phyloP scores from a whole-genome alignment of 176 grass and related monocot genomes.

The maize (Zea mays) region Zm-B73-REFERENCE-NAM-5.0 NC_050100.1:75252001-75252500 shows the following conservation, averaged over 20 bases:
- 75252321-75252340: slow-evolving; percentile 57
- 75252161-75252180: slow-evolving; percentile 52
- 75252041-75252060: slow-evolving; percentile 37
- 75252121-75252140: slow-evolving; percentile 60
- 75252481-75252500: slow-evolving; percentile 63
- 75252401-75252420: slow-evolving; percentile 31
- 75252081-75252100: slow-evolving; percentile 26
- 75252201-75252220: slow-evolving; percentile 55
- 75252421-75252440: slow-evolving; percentile 60
- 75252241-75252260: slow-evolving; percentile 50
- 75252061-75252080: slow-evolving; percentile 32
- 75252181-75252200: slow-evolving; percentile 35
- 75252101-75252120: slow-evolving; percentile 64
- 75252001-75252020: slow-evolving; percentile 47
- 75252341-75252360: slow-evolving; percentile 59
- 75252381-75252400: slow-evolving; percentile 39
- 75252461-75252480: slow-evolving; percentile 51
- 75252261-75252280: slow-evolving; percentile 55
- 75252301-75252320: slow-evolving; percentile 51
- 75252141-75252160: slow-evolving; percentile 56
- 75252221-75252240: slow-evolving; percentile 65
- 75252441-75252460: slow-evolving; percentile 41
- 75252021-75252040: slow-evolving; percentile 67
- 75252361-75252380: slow-evolving; percentile 57
- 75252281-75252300: slow-evolving; percentile 29